phyloP scores from a whole-genome alignment of 441 rosid species.

The Heliophila coronopifolia region DNA sequence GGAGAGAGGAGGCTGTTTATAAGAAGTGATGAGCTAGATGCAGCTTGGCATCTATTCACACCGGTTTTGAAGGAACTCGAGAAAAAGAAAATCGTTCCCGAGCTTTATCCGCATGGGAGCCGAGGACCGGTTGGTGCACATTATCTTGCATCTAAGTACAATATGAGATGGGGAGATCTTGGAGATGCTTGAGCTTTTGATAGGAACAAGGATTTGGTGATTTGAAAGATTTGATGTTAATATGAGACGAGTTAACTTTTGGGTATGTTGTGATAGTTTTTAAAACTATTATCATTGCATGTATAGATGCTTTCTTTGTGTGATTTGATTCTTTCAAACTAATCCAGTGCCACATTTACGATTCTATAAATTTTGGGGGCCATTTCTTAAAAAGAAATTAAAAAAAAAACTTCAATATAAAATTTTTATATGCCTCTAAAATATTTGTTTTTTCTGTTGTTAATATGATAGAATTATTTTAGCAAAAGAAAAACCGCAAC shows the following conservation, averaged over 20 bases:
- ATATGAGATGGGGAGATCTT: conserved; percentile 87
- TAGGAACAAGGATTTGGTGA: neutral
- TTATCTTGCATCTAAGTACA: conserved; percentile 86
- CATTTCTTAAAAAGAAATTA: too few relatives aligned
- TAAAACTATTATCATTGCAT: neutral
- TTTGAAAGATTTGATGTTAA: conserved; percentile 6
- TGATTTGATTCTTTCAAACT: neutral
- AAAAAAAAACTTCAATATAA: too few relatives aligned
- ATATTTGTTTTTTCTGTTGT: too few relatives aligned
- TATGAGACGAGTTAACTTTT: conserved; percentile 1
- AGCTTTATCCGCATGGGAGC: conserved; percentile 85
- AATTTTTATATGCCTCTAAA: too few relatives aligned
- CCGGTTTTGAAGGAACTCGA: conserved; percentile 72
- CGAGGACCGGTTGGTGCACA: conserved; percentile 86
- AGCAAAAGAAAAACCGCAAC: too few relatives aligned
- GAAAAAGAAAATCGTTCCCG: conserved; percentile 60
- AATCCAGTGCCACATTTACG: too few relatives aligned
- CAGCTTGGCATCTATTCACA: conserved; percentile 82
- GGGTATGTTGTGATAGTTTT: neutral
- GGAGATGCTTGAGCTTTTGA: conserved; percentile 36
- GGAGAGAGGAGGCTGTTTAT: conserved; percentile 85
- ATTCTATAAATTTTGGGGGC: too few relatives aligned
- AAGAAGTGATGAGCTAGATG: conserved; percentile 88
- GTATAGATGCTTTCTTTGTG: neutral
- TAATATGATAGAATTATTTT: too few relatives aligned